Evolutionary conservation across 495 filamentous ascomycete species (phyloP).

Genomic region (Penicillium ucsense): DNA sequence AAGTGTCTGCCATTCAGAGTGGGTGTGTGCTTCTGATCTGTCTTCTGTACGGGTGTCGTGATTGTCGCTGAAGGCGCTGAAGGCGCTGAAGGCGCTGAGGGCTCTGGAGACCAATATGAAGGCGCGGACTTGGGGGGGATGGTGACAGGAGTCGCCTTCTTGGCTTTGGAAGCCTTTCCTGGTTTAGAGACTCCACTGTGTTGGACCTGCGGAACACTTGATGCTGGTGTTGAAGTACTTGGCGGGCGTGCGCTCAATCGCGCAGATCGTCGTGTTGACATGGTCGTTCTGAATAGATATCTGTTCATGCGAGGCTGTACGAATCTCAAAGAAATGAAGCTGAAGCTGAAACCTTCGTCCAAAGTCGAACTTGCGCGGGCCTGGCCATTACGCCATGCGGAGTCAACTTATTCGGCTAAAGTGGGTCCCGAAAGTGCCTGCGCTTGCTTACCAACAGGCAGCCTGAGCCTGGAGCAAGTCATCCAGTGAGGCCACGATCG

Average conservation of each 20-base stretch:
- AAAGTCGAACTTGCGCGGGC: too few species aligned
- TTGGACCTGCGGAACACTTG: conserved; percentile 16
- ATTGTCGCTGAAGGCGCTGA: background rate
- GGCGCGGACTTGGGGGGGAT: conserved; percentile 5
- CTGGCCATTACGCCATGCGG: background rate
- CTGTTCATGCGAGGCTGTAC: too few species aligned
- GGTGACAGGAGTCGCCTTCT: conserved; percentile 4
- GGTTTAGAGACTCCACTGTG: conserved; percentile 23
- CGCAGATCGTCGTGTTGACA: conserved; percentile 51
- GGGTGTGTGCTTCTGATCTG: conserved; percentile 9
- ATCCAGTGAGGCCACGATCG: too few species aligned
- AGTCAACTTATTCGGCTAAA: background rate
- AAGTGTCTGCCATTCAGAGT: conserved; percentile 16
- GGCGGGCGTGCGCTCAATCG: conserved; percentile 40
- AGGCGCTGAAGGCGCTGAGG: conserved; percentile 8
- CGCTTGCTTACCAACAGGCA: too few species aligned
- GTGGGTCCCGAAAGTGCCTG: too few species aligned
- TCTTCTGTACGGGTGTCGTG: background rate
- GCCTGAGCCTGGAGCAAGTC: too few species aligned
- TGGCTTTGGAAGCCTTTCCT: conserved; percentile 15
- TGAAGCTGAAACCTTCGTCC: too few species aligned
- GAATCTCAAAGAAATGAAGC: too few species aligned
- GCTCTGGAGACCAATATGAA: conserved; percentile 19
- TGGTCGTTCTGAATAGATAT: conserved; percentile 4
- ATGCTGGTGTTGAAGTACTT: conserved; percentile 17